Evolutionary conservation across 2,329 filamentous ascomycete genomes (phyloP).

Genomic region (Xylaria arbuscula): DNA sequence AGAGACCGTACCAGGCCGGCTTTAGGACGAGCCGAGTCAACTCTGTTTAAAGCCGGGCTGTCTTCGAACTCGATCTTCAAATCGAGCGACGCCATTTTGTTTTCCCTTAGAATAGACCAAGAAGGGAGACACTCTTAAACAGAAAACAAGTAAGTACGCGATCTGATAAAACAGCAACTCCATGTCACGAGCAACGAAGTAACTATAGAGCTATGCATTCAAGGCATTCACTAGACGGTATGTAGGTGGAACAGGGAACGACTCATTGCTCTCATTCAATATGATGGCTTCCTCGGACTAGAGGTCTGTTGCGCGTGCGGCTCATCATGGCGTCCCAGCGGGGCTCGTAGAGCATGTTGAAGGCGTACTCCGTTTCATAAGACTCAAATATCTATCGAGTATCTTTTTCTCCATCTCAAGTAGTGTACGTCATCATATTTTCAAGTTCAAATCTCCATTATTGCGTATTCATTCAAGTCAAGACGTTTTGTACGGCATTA

Average conservation of each 20-base stretch:
- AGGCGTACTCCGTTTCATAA: conserved; percentile 55
- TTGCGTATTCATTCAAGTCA: not conserved
- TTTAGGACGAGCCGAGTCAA: not conserved
- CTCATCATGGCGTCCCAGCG: conserved; percentile 92
- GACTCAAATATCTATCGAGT: not conserved
- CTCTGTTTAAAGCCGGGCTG: not conserved
- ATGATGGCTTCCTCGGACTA: conserved; percentile 76
- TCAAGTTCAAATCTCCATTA: not conserved
- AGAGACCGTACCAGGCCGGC: not conserved
- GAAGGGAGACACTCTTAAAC: not conserved
- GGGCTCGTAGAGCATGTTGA: conserved; percentile 98
- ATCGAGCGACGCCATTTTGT: not conserved
- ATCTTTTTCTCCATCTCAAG: not conserved
- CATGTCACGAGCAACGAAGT: not conserved
- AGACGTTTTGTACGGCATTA: not conserved
- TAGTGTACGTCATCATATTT: not conserved
- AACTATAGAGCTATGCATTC: not conserved
- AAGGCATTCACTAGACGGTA: not conserved
- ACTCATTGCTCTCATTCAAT: too few relatives aligned
- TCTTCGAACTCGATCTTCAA: not conserved
- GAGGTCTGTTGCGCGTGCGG: conserved; percentile 88
- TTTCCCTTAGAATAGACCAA: not conserved
- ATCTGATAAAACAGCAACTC: not conserved
- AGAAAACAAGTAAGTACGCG: not conserved
- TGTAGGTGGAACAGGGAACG: not conserved